phyloP scores from a whole-genome alignment of 2,329 filamentous ascomycete genomes.

The Diaporthe aspalathi region DNA sequence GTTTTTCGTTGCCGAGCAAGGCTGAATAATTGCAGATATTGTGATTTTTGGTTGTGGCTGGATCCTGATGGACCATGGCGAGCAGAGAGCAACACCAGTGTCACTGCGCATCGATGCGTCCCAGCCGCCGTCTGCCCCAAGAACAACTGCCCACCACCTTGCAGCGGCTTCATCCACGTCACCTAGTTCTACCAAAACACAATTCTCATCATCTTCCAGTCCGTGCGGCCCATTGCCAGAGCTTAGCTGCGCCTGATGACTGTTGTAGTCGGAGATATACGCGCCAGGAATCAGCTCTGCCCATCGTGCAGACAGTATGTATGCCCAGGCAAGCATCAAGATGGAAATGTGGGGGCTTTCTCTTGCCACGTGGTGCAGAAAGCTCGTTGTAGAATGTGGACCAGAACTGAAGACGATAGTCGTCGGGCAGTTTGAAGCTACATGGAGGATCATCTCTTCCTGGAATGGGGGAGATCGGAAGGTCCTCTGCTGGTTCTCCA shows the following conservation, averaged over 20 bases:
- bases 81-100: conserved; percentile 39
- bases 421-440: conserved; percentile 38
- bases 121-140: conserved; percentile 45
- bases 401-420: conserved; percentile 36
- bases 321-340: conserved; percentile 46
- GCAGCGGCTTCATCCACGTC: conserved; percentile 43
- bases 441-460: conserved; percentile 41
- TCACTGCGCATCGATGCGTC: conserved; percentile 41
- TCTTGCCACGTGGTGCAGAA: conserved; percentile 32
- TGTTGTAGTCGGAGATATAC: conserved; percentile 40
- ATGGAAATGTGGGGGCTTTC: conserved; percentile 41
- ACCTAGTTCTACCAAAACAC: conserved; percentile 42
- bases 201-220: not conserved
- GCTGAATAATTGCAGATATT: conserved; percentile 2
- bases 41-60: conserved; percentile 34
- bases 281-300: conserved; percentile 47
- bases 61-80: conserved; percentile 43
- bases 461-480: conserved; percentile 44
- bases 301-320: conserved; percentile 48
- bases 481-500: conserved; percentile 39
- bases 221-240: not conserved
- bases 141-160: conserved; percentile 47
- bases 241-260: conserved; percentile 32
- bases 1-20: conserved; percentile 7
- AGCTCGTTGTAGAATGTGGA: conserved; percentile 36